Evolutionary conservation across 805 yeast species (phyloP).

Genomic region (Maudiozyma turicensis): DNA sequence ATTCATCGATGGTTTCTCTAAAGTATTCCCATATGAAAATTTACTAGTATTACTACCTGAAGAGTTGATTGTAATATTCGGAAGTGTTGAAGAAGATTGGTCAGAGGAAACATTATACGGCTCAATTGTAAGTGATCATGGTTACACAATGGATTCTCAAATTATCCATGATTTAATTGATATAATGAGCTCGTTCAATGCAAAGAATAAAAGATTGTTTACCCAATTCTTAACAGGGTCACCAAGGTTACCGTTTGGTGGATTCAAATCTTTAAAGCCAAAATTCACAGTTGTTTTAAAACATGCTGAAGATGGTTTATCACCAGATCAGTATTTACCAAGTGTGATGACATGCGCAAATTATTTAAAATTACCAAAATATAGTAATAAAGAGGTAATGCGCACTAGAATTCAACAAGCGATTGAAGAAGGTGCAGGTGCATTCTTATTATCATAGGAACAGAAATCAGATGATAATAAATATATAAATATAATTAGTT

Average conservation of each 20-base stretch:
- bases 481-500: conserved; percentile 7
- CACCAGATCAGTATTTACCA: conserved; percentile 76
- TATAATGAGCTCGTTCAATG: conserved; percentile 46
- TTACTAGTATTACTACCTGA: conserved; percentile 59
- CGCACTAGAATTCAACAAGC: conserved; percentile 53
- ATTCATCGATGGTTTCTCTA: conserved; percentile 72
- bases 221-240: conserved; percentile 87
- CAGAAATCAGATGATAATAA: background rate
- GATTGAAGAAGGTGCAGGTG: conserved; percentile 78
- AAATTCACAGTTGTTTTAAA: conserved; percentile 80
- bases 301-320: conserved; percentile 58
- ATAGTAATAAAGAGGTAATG: conserved; percentile 55
- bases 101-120: conserved; percentile 47
- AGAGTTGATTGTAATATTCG: conserved; percentile 67
- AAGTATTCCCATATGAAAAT: conserved; percentile 70
- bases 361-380: conserved; percentile 81
- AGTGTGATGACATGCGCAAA: conserved; percentile 98
- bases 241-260: conserved; percentile 89
- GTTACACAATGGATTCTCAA: conserved; percentile 62
- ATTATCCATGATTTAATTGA: conserved; percentile 53
- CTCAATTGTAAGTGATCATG: conserved; percentile 79
- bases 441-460: conserved; percentile 61
- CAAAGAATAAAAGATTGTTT: conserved; percentile 56
- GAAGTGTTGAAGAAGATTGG: conserved; percentile 86
- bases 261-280: conserved; percentile 75